phyloP scores from a whole-genome alignment of 352 stramenopile species.

The Phytophthora constricta region DNA sequence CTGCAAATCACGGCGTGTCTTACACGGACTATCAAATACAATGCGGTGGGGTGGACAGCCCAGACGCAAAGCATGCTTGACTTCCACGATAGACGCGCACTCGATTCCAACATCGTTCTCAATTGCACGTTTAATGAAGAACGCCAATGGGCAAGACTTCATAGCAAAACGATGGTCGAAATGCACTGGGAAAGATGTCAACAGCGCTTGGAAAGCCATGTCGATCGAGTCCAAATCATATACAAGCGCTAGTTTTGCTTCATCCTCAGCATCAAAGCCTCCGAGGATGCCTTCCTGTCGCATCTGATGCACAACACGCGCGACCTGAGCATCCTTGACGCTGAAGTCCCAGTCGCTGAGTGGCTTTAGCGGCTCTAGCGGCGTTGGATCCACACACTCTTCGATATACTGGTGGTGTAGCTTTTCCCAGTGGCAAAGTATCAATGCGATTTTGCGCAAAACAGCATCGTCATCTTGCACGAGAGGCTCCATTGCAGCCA shows the following conservation, averaged over 20 bases:
- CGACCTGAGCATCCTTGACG: slow-evolving; percentile 71
- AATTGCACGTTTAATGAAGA: slow-evolving; percentile 83
- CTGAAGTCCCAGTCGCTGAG: slow-evolving; percentile 80
- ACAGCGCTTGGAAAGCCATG: slow-evolving; percentile 79
- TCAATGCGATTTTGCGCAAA: slow-evolving; percentile 72
- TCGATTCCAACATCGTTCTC: slow-evolving; percentile 81
- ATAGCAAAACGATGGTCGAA: slow-evolving; percentile 91
- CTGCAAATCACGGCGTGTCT: slow-evolving; percentile 89
- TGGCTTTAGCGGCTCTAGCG: slow-evolving; percentile 53
- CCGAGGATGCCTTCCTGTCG: slow-evolving; percentile 50
- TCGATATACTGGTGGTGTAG: slow-evolving; percentile 71
- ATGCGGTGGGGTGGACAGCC: slow-evolving; percentile 78
- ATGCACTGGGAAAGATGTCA: slow-evolving; percentile 83
- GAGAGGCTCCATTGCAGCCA: slow-evolving; percentile 45
- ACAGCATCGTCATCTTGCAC: slow-evolving; percentile 62
- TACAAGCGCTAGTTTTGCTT: slow-evolving; percentile 72
- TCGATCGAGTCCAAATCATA: slow-evolving; percentile 90
- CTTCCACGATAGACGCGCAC: slow-evolving; percentile 86
- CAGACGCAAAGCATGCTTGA: slow-evolving; percentile 78
- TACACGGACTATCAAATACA: slow-evolving; percentile 94
- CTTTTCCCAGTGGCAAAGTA: slow-evolving; percentile 72
- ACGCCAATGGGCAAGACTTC: slow-evolving; percentile 90
- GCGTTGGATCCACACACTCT: slow-evolving; percentile 42
- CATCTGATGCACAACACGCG: slow-evolving; percentile 68
- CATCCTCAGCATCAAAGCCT: slow-evolving; percentile 37